Conservation (phyloP, 2,329 filamentous ascomycete species). For the Fusarium avenaceum region DNA sequence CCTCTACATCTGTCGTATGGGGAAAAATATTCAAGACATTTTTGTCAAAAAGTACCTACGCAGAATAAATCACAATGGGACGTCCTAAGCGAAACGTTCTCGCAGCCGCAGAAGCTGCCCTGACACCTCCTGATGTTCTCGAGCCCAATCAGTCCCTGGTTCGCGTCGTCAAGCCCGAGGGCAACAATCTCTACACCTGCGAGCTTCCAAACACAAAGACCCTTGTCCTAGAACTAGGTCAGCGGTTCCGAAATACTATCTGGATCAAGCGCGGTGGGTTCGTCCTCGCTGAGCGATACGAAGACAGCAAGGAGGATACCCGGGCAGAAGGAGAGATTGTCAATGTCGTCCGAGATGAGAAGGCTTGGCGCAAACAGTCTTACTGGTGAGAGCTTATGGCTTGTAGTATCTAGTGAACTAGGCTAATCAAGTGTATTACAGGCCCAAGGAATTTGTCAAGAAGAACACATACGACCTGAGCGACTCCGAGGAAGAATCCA, state of each 20-base stretch:
- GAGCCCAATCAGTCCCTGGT: conserved; percentile 77
- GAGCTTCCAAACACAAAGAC: conserved; percentile 75
- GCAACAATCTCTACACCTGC: conserved; percentile 90
- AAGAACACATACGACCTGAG: conserved; percentile 74
- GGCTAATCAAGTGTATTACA: conserved; percentile 53
- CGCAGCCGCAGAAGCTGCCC: conserved; percentile 80
- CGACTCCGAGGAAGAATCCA: conserved; percentile 82
- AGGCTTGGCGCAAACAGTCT: conserved; percentile 86
- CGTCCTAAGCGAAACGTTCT: conserved; percentile 77
- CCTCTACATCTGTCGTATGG: conserved; percentile 27
- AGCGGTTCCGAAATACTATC: conserved; percentile 89
- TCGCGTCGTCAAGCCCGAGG: conserved; percentile 83
- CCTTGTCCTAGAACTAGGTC: conserved; percentile 83
- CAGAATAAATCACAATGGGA: conserved; percentile 49
- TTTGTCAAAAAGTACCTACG: not conserved
- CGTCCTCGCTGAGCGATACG: conserved; percentile 81
- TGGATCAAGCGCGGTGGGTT: conserved; percentile 93
- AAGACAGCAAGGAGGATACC: conserved; percentile 75
- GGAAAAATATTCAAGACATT: conserved; percentile 22
- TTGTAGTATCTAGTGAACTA: conserved; percentile 21
- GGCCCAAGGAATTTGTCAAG: conserved; percentile 85
- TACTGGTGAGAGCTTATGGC: conserved; percentile 77
- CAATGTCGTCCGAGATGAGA: conserved; percentile 93
- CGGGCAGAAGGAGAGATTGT: conserved; percentile 90
- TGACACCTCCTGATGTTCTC: conserved; percentile 70